Percentiles rank a stretch among this genome's conserved stretches.
phyloP scores from a whole-genome alignment of 2,329 filamentous ascomycete genomes.

The Spiromastix sp. region DNA sequence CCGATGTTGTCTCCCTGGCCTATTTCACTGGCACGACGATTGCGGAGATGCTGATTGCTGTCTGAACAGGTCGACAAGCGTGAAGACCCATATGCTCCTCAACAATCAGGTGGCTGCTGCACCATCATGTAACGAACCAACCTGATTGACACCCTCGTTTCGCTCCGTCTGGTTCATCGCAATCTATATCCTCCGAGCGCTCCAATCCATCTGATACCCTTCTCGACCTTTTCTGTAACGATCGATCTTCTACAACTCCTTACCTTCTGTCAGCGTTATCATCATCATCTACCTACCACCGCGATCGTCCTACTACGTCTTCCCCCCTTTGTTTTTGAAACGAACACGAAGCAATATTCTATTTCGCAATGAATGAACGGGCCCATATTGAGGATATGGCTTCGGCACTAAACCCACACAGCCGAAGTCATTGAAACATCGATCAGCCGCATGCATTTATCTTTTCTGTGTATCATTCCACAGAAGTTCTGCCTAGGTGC shows the following conservation, averaged over 20 bases:
- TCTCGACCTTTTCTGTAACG: constrained; percentile 4
- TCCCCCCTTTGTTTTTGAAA: constrained; percentile 3
- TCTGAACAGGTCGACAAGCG: constrained; percentile 67
- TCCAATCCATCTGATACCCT: not conserved
- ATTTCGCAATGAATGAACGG: constrained; percentile 3
- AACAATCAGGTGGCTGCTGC: constrained; percentile 88
- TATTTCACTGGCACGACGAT: not conserved
- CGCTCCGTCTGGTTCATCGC: constrained; percentile 1
- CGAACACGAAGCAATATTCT: constrained; percentile 1
- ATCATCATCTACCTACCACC: constrained; percentile 2
- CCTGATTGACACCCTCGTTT: not conserved
- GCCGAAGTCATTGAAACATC: too few relatives aligned
- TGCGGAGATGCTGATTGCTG: constrained; percentile 6
- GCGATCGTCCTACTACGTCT: not conserved
- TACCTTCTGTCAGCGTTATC: not conserved
- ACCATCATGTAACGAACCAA: constrained; percentile 64
- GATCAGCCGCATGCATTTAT: too few relatives aligned
- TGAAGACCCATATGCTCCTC: constrained; percentile 96
- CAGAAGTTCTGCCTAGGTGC: too few relatives aligned
- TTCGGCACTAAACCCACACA: too few relatives aligned
- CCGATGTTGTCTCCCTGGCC: too few relatives aligned
- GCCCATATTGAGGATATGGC: not conserved
- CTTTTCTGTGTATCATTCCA: too few relatives aligned
- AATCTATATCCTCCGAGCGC: not conserved
- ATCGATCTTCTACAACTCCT: constrained; percentile 10